Conservation (phyloP, 2,329 filamentous ascomycete genomes). For the Hortaea werneckii region DNA sequence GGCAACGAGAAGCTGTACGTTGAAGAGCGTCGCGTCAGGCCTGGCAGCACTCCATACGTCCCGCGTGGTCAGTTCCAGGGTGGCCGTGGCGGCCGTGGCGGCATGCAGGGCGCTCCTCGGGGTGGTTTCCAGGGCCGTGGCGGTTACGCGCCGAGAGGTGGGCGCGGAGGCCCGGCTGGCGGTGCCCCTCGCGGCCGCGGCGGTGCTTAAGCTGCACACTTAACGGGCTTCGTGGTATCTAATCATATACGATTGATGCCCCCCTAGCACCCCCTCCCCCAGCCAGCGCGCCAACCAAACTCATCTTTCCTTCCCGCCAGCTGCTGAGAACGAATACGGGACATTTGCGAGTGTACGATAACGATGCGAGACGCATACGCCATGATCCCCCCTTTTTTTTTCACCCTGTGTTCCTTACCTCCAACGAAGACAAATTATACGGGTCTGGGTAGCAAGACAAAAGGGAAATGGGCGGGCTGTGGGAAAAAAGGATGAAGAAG, state of each 20-base stretch:
- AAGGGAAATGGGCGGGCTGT: too few relatives aligned
- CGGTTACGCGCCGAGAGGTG: slow-evolving; percentile 37
- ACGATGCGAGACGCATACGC: too few relatives aligned
- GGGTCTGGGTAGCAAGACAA: too few relatives aligned
- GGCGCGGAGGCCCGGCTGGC: slow-evolving; percentile 21
- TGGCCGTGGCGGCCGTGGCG: slow-evolving; percentile 43
- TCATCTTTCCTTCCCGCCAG: too few relatives aligned
- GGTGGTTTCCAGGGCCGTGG: slow-evolving; percentile 62
- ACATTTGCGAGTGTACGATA: too few relatives aligned
- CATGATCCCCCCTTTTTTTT: too few relatives aligned
- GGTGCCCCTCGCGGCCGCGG: background rate
- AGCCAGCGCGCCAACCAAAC: too few relatives aligned
- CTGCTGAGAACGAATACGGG: too few relatives aligned
- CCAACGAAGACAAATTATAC: too few relatives aligned
- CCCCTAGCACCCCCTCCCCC: background rate
- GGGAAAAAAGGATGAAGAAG: too few relatives aligned
- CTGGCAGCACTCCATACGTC: slow-evolving; percentile 27
- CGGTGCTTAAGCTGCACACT: background rate
- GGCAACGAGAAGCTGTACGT: slow-evolving; percentile 74
- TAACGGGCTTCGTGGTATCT: background rate
- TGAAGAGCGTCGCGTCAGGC: slow-evolving; percentile 68
- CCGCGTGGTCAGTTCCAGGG: slow-evolving; percentile 30
- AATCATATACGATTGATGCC: background rate
- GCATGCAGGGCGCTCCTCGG: slow-evolving; percentile 50
- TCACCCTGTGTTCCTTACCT: too few relatives aligned